Evolutionary conservation across 495 filamentous ascomycete species (phyloP), one percentile per base, ranked within the genome.

Genomic region (Tuber umbilicatum): DNA sequence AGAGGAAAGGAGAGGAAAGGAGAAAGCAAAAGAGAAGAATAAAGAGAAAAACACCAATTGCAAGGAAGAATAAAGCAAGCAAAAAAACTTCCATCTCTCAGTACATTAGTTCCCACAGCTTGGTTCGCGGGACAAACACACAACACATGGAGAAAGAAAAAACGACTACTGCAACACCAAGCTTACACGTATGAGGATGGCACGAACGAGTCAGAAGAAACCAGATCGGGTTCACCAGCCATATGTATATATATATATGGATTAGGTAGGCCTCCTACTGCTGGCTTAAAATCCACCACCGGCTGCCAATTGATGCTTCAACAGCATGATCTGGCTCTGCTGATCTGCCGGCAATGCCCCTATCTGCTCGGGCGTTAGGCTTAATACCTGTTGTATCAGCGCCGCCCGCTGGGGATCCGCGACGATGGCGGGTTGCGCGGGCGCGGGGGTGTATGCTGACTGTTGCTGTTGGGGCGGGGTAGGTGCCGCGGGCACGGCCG

Each of bases 361-460:
- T 37, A 82, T 82, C 69, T 82, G 81, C 50, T 82, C 81, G 38
- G 78, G 81, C 5, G 81, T 82, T 74, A 82, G 45, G 21, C 77
- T 81, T 74, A 82, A 68, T 5, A 82, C 81, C 43, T 82, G 81
- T 71, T 82, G 81, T 67, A 82, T 81, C 38, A 82, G 45, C 12
- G 79, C 79, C 23, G 79, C 76, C 31, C 73, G 74, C 69, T 78
- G 73, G 21, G 80, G 76, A 37, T 79, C 79, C 37, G 60, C 70
- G 40, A 39, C 73, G n/a, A 74, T 43, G 74, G 76, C 27, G 37
- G 43, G 43, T 70, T 42, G 67, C 21, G 71, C 70, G 21, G 74
- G 70, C 64, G 71, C n/a, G 42, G 69, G 19, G 74, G 75, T 2
- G 40, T 31, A 37, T 75, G 73, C 6, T 39, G 70, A 64, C 19